Evolutionary conservation across 768 basidiomycete species (phyloP), one percentile per base, ranked within the genome.

Genomic region (Lactarius sp.): DNA sequence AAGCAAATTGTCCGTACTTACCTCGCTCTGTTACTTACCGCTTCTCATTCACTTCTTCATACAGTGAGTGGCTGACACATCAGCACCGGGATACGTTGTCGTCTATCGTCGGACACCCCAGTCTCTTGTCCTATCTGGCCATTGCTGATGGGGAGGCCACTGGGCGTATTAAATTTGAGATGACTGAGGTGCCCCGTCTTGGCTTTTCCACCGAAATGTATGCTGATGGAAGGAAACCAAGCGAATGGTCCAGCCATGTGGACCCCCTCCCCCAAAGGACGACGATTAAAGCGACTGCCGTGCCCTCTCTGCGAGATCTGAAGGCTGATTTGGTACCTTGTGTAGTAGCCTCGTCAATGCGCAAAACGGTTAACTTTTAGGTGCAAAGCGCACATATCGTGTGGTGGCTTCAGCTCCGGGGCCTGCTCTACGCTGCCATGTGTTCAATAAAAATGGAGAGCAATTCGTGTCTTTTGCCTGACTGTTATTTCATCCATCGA

Each of bases 1-100:
- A 73, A 92, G 93, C 6, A 98, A 98, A 80, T 94, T 88, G 96
- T 97, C 70, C 66, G 92, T 54, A 56, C 18, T 31, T 47, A 39
- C 0, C 12, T 33, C 46, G 36, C 66, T 52, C 39, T 37, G 47
- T 53, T 59, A 41, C 55, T 53, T 59, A 41, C 55, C 52, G 61
- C 12, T 68, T 41, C 33, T 56, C 53, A 66, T 71, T 68, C 20
- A 62, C 59, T 44, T 37, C 18, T 62, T 57, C 5, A 2, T 71
- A 1, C 20, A 98, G 96, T 76, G 96, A 98, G 72, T 98, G 96
- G 96, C 76, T 96, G 52, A 97, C 94, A 7, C 93, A 98, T 75
- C 96, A 98, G 72, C 95, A 98, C 77, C 86, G 96, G 47, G 96
- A 98, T 74, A 95, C 94, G n/a, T 78, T 92, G 65, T 79, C 95